Percentiles rank a stretch among this genome's conserved stretches.
phyloP scores from a whole-genome alignment of 495 filamentous ascomycete species.

The Penicillium coffeae region DNA sequence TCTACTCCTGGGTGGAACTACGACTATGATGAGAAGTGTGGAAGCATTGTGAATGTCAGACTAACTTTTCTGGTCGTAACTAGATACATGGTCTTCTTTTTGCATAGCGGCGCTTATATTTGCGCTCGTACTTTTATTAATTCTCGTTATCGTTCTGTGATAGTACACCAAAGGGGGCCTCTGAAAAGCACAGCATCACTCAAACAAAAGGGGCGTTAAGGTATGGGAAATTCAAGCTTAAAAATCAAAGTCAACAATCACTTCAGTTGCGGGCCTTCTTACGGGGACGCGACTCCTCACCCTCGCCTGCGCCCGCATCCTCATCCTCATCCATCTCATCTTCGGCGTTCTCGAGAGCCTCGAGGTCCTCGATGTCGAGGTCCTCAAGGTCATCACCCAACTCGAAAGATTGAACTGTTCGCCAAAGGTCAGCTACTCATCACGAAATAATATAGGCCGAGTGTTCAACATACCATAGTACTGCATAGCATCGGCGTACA shows the following conservation, averaged over 20 bases:
- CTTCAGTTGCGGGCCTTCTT: conserved; percentile 43
- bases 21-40: not conserved
- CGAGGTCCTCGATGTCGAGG: conserved; percentile 31
- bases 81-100: conserved; percentile 82
- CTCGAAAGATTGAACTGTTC: conserved; percentile 33
- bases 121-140: conserved; percentile 77
- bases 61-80: conserved; percentile 29
- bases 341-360: conserved; percentile 11
- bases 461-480: conserved; percentile 70
- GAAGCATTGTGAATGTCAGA: conserved; percentile 5
- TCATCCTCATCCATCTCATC: conserved; percentile 34
- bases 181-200: conserved; percentile 16
- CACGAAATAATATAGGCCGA: not conserved
- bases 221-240: not conserved
- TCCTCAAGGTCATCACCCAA: conserved; percentile 26
- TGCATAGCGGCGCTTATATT: conserved; percentile 85
- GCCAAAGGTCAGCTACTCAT: not conserved
- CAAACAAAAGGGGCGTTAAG: conserved; percentile 19
- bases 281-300: conserved; percentile 31
- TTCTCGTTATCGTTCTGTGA: conserved; percentile 63
- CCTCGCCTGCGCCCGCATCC: conserved; percentile 29
- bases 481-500: conserved; percentile 82
- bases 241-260: conserved; percentile 4
- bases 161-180: conserved; percentile 22
- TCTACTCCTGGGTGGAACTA: conserved; percentile 2